Base-by-base conservation (phyloP, 257 asterid species). In the Forsythia suspensa region DNA sequence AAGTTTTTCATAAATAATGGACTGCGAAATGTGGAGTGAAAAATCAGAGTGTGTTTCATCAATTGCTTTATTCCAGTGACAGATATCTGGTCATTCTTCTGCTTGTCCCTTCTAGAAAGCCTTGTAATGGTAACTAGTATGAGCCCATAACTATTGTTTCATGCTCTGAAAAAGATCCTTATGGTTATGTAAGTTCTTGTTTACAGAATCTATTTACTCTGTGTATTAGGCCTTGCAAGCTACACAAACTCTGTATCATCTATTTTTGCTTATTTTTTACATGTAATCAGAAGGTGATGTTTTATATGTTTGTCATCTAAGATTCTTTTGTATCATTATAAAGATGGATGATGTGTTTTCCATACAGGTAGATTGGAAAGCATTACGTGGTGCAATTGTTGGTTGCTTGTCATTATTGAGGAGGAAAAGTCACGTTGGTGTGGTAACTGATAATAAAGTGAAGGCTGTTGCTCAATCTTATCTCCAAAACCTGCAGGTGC, bases 361-460 rank as follows among this genome's bases (percentile, higher is more conserved):
- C 71, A 79, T 82, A 80, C 94, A 96, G 99, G 97, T 90, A 87
- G 99, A 96, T 81, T 96, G 99, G 99, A 94, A 81, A 89, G 97
- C 99, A 21, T 75, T 92, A 81, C 95, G 87, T 75, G 99, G 99
- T 85, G 98, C 99, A 77, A 77, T 94, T 84, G 93, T 94, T 41
- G 99, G 99, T 82, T 96, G 98, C 83, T 87, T 96, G 89, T 96
- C 97, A 34, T 85, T 96, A 75, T 73, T 91, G 88, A 87, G 90
- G 88, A 92, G 98, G 87, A 90, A 87, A 89, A 76, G 1, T 79
- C 89, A 84, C 81, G 91, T 85, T 80, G 97, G 95, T 69, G 79
- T 71, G 80, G 89, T 90, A 75, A 85, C 82, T 61, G 80, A 80
- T 63, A 76, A 82, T 84, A 97, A 94, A 70, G 98, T 90, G 66